Percentiles rank a stretch among this genome's conserved stretches.
phyloP scores from a whole-genome alignment of 2,329 filamentous ascomycete species.

The Phoma herbarum region DNA sequence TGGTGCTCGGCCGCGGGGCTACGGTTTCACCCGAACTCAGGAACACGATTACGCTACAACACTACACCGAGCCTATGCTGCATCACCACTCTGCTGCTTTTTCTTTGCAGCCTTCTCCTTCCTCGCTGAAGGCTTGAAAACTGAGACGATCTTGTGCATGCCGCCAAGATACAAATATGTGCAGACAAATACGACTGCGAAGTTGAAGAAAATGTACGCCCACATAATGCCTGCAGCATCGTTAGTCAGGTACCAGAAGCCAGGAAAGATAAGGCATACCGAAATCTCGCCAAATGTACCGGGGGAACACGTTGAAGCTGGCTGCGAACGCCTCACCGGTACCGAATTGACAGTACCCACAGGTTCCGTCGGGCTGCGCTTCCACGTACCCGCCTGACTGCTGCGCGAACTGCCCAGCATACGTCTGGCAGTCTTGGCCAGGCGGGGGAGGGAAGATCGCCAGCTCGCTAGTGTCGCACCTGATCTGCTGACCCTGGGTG shows the following conservation, averaged over 20 bases:
- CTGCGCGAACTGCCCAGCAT: constrained; percentile 63
- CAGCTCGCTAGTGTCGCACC: constrained; percentile 65
- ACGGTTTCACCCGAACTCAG: constrained; percentile 38
- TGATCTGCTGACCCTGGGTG: constrained; percentile 63
- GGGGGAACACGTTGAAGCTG: constrained; percentile 68
- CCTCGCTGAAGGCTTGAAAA: constrained; percentile 46
- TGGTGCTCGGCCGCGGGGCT: constrained; percentile 35
- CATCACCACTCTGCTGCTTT: constrained; percentile 31
- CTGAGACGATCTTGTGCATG: constrained; percentile 45
- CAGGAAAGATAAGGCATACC: constrained; percentile 54
- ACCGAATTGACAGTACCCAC: constrained; percentile 71
- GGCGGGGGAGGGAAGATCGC: constrained; percentile 68
- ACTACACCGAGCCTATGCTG: constrained; percentile 31
- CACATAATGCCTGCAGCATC: constrained; percentile 36
- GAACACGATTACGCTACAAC: constrained; percentile 21
- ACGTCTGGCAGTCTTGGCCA: constrained; percentile 67
- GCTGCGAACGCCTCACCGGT: constrained; percentile 66
- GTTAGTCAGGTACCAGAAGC: constrained; percentile 16
- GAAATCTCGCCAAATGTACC: constrained; percentile 72
- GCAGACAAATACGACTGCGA: constrained; percentile 60
- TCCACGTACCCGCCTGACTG: constrained; percentile 69
- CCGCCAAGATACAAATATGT: constrained; percentile 65
- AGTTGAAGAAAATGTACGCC: constrained; percentile 72
- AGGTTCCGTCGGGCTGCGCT: constrained; percentile 64
- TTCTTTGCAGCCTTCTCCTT: constrained; percentile 46